phyloP scores from a whole-genome alignment of 768 basidiomycete species.

The Phaeotremella skinneri region DNA sequence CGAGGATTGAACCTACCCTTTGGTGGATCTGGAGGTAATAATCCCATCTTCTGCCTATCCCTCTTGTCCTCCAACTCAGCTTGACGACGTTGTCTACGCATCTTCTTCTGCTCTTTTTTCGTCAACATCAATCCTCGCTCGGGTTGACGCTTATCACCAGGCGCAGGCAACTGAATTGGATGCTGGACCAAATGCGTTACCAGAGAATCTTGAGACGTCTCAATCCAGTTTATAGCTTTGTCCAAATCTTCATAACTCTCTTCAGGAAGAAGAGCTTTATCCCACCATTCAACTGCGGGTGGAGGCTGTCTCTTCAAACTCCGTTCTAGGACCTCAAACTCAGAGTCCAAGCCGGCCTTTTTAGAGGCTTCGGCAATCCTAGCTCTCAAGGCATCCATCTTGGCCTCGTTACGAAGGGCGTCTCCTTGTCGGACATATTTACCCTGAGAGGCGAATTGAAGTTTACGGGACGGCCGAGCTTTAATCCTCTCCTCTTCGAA shows the following conservation, averaged over 20 bases:
- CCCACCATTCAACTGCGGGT: constrained; percentile 97
- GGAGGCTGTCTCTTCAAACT: constrained; percentile 81
- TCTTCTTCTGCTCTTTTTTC: constrained; percentile 97
- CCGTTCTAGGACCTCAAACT: constrained; percentile 85
- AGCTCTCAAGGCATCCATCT: constrained; percentile 86
- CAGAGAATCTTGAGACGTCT: constrained; percentile 60
- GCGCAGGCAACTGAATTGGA: constrained; percentile 91
- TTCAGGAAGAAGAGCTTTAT: constrained; percentile 74
- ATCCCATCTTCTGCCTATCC: constrained; percentile 91
- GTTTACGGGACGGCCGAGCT: constrained; percentile 51
- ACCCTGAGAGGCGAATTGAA: constrained; percentile 89
- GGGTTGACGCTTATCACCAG: constrained; percentile 71
- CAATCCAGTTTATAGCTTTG: constrained; percentile 62
- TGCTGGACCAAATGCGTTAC: constrained; percentile 92
- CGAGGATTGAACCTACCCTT: constrained; percentile 65
- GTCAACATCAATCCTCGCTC: constrained; percentile 88
- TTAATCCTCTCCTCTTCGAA: constrained; percentile 14
- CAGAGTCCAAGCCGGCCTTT: constrained; percentile 92
- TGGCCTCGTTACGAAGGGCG: constrained; percentile 58
- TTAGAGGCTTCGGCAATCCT: constrained; percentile 87
- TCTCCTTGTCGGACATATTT: constrained; percentile 63
- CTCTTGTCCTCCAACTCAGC: constrained; percentile 90
- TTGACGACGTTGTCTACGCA: constrained; percentile 82
- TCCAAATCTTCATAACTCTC: constrained; percentile 72
- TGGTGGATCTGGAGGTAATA: constrained; percentile 88